Percentiles rank a stretch among this genome's conserved stretches.
phyloP scores from a whole-genome alignment of 2,329 filamentous ascomycete genomes.

The Aspergillus fumigatus region DNA sequence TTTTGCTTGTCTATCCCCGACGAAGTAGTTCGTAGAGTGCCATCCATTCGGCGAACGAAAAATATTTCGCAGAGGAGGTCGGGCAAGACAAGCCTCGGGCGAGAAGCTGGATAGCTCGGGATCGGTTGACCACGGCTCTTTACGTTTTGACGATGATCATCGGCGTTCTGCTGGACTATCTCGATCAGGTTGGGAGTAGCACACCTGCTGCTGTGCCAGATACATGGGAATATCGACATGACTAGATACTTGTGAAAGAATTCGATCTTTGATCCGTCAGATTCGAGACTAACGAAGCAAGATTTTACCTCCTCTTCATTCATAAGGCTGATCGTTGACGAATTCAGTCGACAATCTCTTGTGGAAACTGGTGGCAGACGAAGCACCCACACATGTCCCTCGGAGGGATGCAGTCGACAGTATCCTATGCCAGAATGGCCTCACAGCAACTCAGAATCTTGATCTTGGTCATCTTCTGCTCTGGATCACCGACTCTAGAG shows the following conservation, averaged over 20 bases:
- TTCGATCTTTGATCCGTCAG: not conserved
- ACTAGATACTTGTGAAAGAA: not conserved
- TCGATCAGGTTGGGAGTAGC: not conserved
- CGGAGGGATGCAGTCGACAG: too few relatives aligned
- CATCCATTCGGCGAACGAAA: not conserved
- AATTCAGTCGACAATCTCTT: not conserved
- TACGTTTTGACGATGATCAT: not conserved
- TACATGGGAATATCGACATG: not conserved
- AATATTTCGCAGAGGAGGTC: not conserved
- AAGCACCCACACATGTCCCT: not conserved
- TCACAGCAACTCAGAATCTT: not conserved
- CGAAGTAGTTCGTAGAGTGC: not conserved
- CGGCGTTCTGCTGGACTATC: not conserved
- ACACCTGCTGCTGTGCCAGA: not conserved
- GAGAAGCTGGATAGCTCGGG: not conserved
- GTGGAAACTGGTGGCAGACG: not conserved
- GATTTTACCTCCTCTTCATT: not conserved
- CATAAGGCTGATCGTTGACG: not conserved
- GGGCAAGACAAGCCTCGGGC: not conserved
- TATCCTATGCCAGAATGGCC: not conserved
- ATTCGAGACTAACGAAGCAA: not conserved
- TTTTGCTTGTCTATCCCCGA: not conserved
- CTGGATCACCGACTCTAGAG: not conserved
- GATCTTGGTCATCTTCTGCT: not conserved
- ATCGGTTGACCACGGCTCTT: not conserved